Base-by-base conservation (phyloP, 2,329 filamentous ascomycete genomes). In the Capronia coronata region DNA sequence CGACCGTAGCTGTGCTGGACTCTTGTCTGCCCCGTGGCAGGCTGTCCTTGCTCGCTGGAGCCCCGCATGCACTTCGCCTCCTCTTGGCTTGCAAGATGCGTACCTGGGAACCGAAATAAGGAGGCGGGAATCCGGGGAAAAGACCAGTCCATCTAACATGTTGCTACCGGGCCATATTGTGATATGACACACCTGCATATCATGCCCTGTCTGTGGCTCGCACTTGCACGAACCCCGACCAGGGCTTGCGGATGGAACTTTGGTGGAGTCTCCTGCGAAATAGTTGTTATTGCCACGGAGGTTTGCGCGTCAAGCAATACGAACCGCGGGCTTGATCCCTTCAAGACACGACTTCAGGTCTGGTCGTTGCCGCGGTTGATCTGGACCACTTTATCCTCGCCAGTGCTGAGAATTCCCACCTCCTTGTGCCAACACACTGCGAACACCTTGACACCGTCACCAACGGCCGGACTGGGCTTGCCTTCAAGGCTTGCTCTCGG, bases 331-430 rank as follows among this genome's bases (percentile, higher is more conserved):
- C 42, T 7, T 32, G 23, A 22, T 29, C 29, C 21, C 27, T 19
- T 13, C 29, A 25, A 10, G 23, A 16, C 16, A 40, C 41, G n/a
- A 22, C 21, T 35, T 57, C 47, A 57, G 29, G 49, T 46, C 40
- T 48, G 46, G 10, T 51, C 43, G 27, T 59, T 51, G 41, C 54
- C 57, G 14, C 78, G 77, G 68, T 98, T 96, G 53, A 98, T 82
- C 74, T 98, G 93, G 62, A 98, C 83, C 72, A 80, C 83, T 73
- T 93, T 95, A 65, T 98, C 93, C 76, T 97, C 90, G 13, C 91
- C 89, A 37, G 76, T 89, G 63, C 87, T 94, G 38, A 96, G 85
- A 65, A 98, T 91, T 1, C 93, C 94, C 64, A 94, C 81, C 5
- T 82, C 79, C 65, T 76, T 74, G 67, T 96, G 87, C 93, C 93